Evolutionary conservation across 129 eudicot genomes (phyloP), one percentile per base, ranked within the genome.

Genomic region (Mikania micrantha): DNA sequence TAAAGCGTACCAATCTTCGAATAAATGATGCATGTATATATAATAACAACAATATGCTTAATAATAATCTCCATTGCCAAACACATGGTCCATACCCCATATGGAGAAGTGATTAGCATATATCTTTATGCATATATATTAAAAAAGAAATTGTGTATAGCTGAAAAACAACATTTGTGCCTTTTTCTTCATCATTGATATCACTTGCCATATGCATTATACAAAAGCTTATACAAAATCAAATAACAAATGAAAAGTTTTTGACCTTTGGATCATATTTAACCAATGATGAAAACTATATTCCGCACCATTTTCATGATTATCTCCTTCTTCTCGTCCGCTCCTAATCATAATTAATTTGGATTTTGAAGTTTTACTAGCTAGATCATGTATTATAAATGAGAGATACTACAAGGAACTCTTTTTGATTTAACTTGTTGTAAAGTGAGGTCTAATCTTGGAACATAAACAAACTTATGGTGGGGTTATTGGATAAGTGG

Each of bases 11-110:
- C 36, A 20, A 56, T 57, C 31, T 39, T 5, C 5, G 20, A 56
- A 31, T 9, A 32, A 24, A 25, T 11, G 65, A 22, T 76, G 73
- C 7, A 38, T 42, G 66, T 61, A 80, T 42, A 57, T 61, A 68
- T 62, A 71, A 54, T 44, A 66, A 63, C 38, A 16, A 61, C 44
- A 67, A 50, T 34, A 69, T 66, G 52, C 73, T 77, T 72, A 48
- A 79, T 56, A 69, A 53, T 66, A 72, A 60, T 71, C 66, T 32
- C 64, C 45, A 70, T 42, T 73, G 70, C 79, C 77, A 70, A 70
- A 59, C 89, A 60, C 35, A 59, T 76, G 82, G 90, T 69, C 82
- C 93, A 79, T 75, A 49, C 59, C 50, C 73, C 77, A 73, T 74
- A 57, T 60, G 69, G 73, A 74, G 82, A 81, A 81, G 85, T 81